A percentile compares a stretch with the other conserved stretches of the same genome.
phyloP scores from a whole-genome alignment of 805 yeast genomes.

The Candida ascalaphidarum region DNA sequence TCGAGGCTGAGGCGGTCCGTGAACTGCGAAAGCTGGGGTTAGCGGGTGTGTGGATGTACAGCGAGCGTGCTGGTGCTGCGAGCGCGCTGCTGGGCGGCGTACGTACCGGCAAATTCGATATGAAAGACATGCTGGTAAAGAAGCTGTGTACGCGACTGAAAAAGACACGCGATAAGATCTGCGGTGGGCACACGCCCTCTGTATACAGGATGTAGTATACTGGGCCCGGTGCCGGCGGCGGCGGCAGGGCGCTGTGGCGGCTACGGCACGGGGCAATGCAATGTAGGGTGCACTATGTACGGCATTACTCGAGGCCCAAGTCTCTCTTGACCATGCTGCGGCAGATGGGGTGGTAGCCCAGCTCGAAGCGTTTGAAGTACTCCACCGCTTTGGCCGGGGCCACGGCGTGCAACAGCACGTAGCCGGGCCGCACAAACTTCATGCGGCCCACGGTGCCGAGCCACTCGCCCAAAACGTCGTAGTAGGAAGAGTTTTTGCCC shows the following conservation, averaged over 20 bases:
- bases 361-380: slow-evolving; percentile 54
- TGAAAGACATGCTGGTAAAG: too few relatives aligned
- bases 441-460: slow-evolving; percentile 87
- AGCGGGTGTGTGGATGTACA: slow-evolving; percentile 3
- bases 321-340: slow-evolving; percentile 78
- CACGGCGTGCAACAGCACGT: slow-evolving; percentile 52
- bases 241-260: too few relatives aligned
- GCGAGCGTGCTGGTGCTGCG: too few relatives aligned
- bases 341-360: slow-evolving; percentile 78
- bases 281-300: too few relatives aligned
- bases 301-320: slow-evolving; percentile 37
- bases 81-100: too few relatives aligned
- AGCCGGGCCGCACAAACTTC: slow-evolving; percentile 91
- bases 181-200: too few relatives aligned
- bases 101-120: too few relatives aligned
- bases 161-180: too few relatives aligned
- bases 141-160: too few relatives aligned
- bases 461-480: slow-evolving; percentile 65
- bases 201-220: too few relatives aligned
- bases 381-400: slow-evolving; percentile 56
- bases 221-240: too few relatives aligned
- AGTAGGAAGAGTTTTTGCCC: slow-evolving; percentile 38
- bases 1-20: slow-evolving; percentile 17
- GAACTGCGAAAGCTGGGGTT: slow-evolving; percentile 7
- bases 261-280: too few relatives aligned